Conservation (phyloP, 2,329 filamentous ascomycete genomes). For the Phialocephala subalpina region DNA sequence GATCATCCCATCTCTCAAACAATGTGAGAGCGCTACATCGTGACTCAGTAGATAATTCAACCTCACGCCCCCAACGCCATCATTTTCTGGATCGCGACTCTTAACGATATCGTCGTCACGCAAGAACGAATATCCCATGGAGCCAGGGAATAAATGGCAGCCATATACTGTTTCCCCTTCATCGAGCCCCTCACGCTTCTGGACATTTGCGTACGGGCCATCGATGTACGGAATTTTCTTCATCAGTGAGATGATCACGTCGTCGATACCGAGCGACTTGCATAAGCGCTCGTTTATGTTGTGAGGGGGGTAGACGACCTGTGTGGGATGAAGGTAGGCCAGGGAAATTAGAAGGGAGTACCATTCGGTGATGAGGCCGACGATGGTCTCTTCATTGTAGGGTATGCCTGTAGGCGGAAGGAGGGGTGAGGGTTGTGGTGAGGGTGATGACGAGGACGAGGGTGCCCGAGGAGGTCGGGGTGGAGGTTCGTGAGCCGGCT, state of each 20-base stretch:
- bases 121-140: slow-evolving; percentile 11
- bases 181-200: background rate
- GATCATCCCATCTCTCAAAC: slow-evolving; percentile 10
- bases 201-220: slow-evolving; percentile 1
- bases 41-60: slow-evolving; percentile 10
- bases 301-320: slow-evolving; percentile 60
- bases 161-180: background rate
- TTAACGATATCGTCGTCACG: slow-evolving; percentile 10
- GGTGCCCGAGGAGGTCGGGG: background rate
- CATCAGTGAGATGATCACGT: slow-evolving; percentile 16
- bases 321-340: slow-evolving; percentile 72
- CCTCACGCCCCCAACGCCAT: background rate
- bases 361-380: slow-evolving; percentile 7
- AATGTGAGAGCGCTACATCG: background rate
- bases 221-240: slow-evolving; percentile 18
- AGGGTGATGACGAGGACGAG: background rate
- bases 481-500: background rate
- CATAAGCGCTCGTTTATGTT: slow-evolving; percentile 74
- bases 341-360: slow-evolving; percentile 13
- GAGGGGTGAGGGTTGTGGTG: background rate
- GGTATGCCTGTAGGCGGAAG: background rate
- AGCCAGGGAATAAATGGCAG: slow-evolving; percentile 8
- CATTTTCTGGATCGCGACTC: slow-evolving; percentile 9
- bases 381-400: slow-evolving; percentile 15
- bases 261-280: slow-evolving; percentile 63